Evolutionary conservation across 345 rosid genomes (phyloP).

Genomic region (Eucalyptus marginata): DNA sequence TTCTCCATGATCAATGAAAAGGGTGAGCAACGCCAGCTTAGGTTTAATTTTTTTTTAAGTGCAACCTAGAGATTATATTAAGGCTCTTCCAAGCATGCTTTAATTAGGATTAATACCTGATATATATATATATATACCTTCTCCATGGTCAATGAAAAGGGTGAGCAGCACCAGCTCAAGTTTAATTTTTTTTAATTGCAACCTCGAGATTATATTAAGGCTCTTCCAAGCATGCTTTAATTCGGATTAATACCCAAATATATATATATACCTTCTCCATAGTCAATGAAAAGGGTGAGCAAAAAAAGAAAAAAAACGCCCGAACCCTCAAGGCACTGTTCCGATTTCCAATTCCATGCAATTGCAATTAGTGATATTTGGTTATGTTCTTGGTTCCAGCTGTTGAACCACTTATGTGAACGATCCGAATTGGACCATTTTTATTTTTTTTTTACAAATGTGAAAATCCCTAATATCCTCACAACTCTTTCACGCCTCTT

Average conservation of each 20-base stretch:
- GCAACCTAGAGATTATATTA: neutral
- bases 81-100: neutral
- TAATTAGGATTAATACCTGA: neutral
- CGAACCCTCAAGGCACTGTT: fast-evolving
- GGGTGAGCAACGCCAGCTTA: neutral
- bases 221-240: neutral
- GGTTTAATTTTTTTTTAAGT: neutral
- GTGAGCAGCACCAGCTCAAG: neutral
- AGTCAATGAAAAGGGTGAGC: neutral
- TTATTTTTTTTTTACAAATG: too few species aligned
- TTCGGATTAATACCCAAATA: neutral
- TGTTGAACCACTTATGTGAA: too few species aligned
- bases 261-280: neutral
- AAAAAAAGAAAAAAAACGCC: too few species aligned
- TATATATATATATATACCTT: neutral
- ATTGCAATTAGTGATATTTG: too few species aligned
- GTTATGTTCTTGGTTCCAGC: too few species aligned
- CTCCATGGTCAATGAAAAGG: neutral
- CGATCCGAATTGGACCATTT: fast-evolving
- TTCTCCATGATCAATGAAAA: neutral
- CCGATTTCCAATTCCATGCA: neutral
- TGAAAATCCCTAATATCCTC: too few species aligned
- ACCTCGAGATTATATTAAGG: neutral
- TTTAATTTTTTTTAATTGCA: neutral
- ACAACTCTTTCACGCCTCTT: neutral